Conservation (phyloP, 192 early-diverging fungal species). For the Mortierella claussenii region DNA sequence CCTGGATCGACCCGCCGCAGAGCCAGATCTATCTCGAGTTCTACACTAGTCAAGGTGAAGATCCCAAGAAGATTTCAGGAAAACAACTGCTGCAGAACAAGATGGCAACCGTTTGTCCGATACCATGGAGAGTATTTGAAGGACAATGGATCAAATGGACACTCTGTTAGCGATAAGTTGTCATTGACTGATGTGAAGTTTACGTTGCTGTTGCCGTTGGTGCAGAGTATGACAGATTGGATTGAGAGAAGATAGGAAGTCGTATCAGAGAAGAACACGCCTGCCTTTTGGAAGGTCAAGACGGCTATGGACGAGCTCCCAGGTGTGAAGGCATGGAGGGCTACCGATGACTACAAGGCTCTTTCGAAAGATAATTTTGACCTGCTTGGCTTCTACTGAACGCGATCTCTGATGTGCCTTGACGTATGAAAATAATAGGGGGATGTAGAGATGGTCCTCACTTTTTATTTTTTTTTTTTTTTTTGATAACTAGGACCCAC, state of each 20-base stretch:
- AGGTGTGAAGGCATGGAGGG: constrained; percentile 8
- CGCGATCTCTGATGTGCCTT: too few species aligned
- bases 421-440: too few species aligned
- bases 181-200: constrained; percentile 54
- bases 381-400: constrained; percentile 6
- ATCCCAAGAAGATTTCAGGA: too few species aligned
- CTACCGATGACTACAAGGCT: constrained; percentile 19
- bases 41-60: constrained; percentile 14
- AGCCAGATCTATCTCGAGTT: not conserved
- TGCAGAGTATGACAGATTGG: constrained; percentile 1
- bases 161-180: constrained; percentile 57
- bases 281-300: constrained; percentile 24
- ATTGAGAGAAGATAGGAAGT: constrained; percentile 1
- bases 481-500: too few species aligned
- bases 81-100: too few species aligned
- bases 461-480: too few species aligned
- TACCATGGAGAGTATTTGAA: constrained; percentile 33
- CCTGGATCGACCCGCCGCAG: constrained; percentile 23
- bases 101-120: too few species aligned
- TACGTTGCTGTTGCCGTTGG: not conserved
- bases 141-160: constrained; percentile 46
- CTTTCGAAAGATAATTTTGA: not conserved
- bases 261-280: constrained; percentile 15
- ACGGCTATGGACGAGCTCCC: constrained; percentile 2
- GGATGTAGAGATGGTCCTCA: too few species aligned